These are phyloP conservation scores for Phanerochaete sordida DNA, from an alignment of 768 basidiomycete species.

Conservation along the genomic window DNA sequence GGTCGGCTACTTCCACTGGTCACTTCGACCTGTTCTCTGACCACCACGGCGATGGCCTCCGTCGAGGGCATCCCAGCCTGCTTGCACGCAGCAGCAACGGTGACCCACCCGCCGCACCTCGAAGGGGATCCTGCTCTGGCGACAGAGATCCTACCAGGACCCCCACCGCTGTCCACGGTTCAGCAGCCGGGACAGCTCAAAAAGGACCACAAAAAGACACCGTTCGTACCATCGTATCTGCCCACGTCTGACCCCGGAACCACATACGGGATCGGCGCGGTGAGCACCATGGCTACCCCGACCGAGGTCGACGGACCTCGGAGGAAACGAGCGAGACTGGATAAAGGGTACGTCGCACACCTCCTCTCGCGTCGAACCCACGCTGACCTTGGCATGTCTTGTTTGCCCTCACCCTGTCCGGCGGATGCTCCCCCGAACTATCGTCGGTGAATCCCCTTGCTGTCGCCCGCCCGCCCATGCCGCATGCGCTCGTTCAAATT, in stretches of 20 bases:
- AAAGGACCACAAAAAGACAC: conserved; percentile 78
- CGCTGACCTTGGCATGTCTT: conserved; percentile 9
- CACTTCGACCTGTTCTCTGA: conserved; percentile 14
- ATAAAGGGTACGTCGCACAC: conserved; percentile 60
- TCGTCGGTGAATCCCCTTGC: conserved; percentile 8
- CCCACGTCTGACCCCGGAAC: conserved; percentile 84
- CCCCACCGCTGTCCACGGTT: conserved; percentile 68
- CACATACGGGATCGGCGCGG: conserved; percentile 73
- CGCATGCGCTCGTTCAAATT: not conserved
- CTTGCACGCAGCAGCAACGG: conserved; percentile 68
- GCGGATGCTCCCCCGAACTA: conserved; percentile 7
- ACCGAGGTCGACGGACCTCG: conserved; percentile 63
- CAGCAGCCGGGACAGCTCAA: conserved; percentile 59
- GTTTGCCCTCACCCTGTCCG: not conserved
- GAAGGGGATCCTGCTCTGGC: conserved; percentile 81
- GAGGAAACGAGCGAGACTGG: conserved; percentile 68
- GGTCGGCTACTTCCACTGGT: conserved; percentile 2
- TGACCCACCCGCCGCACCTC: conserved; percentile 75
- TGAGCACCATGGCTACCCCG: conserved; percentile 35
- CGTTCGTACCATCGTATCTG: conserved; percentile 70
- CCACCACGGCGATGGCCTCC: conserved; percentile 55
- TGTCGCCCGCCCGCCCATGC: not conserved
- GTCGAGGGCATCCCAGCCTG: conserved; percentile 69
- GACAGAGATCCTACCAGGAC: conserved; percentile 88
- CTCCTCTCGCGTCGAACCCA: conserved; percentile 15